Base-by-base conservation (phyloP, 2,329 filamentous ascomycete genomes). In the Dactylellina cionopaga region DNA sequence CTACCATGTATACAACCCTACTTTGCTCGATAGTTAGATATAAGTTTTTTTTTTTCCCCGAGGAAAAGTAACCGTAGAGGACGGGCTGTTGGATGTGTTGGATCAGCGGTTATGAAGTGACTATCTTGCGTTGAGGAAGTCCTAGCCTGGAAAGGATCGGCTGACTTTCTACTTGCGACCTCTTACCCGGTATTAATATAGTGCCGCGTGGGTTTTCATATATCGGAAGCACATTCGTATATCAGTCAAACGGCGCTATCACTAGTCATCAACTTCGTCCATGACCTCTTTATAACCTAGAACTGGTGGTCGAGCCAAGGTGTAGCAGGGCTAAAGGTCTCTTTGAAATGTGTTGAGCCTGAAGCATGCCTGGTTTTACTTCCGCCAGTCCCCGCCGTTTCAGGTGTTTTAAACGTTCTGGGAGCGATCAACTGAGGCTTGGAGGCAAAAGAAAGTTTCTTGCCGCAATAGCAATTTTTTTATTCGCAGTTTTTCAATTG, bases 311-410 rank as follows among this genome's bases (percentile, higher is more conserved):
- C n/a, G n/a, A n/a, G n/a, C n/a, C n/a, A n/a, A n/a, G n/a, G n/a
- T n/a, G n/a, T n/a, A n/a, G n/a, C n/a, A 24, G n/a, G 43, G 43
- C 35, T 49, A 29, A 35, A 35, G 15, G 27, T 58, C 47, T 51
- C 17, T 44, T 64, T 25, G 29, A 64, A 55, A 58, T 58, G 66
- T 63, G 58, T 64, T 71, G 66, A 46, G 41, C 51, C 56, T 71
- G 66, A 71, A 63, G 66, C 66, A 49, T 33, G 66, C 52, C 43
- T 39, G n/a, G 66, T 70, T 71, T 71, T 56, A 64, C 15, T n/a
- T 43, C 39, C 39, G 41, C 44, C 25, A 19, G 35, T 54, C 56
- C 24, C 66, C 29, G 58, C 51, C 58, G 66, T 71, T 71, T 71
- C 66, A 71, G 52, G 41, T 51, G n/a, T 58, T 56, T 71, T 43